Conservation (phyloP, 768 basidiomycete species). For the Hypsizygus marmoreus region DNA sequence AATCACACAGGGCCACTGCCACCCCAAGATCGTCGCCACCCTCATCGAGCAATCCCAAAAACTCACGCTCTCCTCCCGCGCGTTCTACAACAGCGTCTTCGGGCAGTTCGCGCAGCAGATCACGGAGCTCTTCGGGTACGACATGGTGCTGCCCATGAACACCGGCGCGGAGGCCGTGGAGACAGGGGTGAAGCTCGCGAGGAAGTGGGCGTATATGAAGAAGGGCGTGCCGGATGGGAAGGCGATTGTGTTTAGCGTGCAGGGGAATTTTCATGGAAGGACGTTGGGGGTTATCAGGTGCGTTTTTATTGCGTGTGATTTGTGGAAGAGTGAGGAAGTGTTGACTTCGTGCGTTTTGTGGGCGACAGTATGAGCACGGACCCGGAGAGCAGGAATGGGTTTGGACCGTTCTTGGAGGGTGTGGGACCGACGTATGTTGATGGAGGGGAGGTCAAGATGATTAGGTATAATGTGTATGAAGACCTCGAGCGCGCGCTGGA, state of each 20-base stretch:
- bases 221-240: constrained; percentile 81
- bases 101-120: constrained; percentile 88
- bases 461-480: constrained; percentile 79
- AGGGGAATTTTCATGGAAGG: constrained; percentile 95
- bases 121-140: constrained; percentile 84
- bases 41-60: constrained; percentile 84
- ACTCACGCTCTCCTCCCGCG: constrained; percentile 91
- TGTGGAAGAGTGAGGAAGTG: constrained; percentile 8
- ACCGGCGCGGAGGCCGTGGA: constrained; percentile 99
- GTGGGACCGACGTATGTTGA: constrained; percentile 81
- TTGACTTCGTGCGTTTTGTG: constrained; percentile 14
- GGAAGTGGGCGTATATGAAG: constrained; percentile 95
- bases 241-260: constrained; percentile 84
- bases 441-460: constrained; percentile 51
- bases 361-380: constrained; percentile 97
- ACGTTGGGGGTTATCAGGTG: constrained; percentile 87
- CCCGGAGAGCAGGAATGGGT: constrained; percentile 82
- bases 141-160: constrained; percentile 98
- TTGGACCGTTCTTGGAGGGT: constrained; percentile 86
- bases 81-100: constrained; percentile 93
- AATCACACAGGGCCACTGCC: constrained; percentile 76
- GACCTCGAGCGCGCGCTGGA: constrained; percentile 85
- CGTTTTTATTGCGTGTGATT: constrained; percentile 14
- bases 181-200: constrained; percentile 91
- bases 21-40: constrained; percentile 82